Conservation (phyloP, 2,329 filamentous ascomycete species). For the Talaromyces sp. region DNA sequence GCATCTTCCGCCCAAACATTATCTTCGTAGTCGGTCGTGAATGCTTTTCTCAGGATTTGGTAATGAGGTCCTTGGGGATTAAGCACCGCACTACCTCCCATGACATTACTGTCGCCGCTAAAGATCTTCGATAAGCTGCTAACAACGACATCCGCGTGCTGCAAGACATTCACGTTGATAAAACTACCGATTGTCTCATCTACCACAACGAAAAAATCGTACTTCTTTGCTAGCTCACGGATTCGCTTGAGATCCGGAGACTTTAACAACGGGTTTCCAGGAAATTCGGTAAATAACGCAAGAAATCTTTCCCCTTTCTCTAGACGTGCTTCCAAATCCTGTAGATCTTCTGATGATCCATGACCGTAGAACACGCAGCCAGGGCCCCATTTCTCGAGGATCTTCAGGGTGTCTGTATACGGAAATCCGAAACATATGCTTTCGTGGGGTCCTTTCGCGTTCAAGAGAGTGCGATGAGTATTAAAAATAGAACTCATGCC, state of each 20-base stretch:
- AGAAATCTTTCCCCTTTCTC: conserved; percentile 70
- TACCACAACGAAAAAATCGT: conserved; percentile 84
- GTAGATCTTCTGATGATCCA: conserved; percentile 71
- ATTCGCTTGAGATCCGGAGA: conserved; percentile 84
- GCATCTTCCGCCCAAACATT: conserved; percentile 92
- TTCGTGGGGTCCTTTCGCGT: conserved; percentile 54
- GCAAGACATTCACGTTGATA: conserved; percentile 89
- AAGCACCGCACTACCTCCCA: conserved; percentile 74
- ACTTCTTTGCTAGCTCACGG: conserved; percentile 70
- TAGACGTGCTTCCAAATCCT: conserved; percentile 73
- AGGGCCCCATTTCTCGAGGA: conserved; percentile 88
- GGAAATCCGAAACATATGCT: conserved; percentile 96
- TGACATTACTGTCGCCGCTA: conserved; percentile 95
- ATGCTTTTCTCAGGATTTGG: conserved; percentile 60
- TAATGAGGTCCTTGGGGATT: conserved; percentile 71
- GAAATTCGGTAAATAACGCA: conserved; percentile 90
- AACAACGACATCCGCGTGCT: conserved; percentile 84
- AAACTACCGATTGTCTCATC: conserved; percentile 98
- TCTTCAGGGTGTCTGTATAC: conserved; percentile 94
- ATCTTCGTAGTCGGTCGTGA: conserved; percentile 70
- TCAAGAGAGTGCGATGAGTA: conserved; percentile 70
- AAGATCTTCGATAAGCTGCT: conserved; percentile 97
- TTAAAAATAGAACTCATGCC: conserved; percentile 97
- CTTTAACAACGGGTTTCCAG: conserved; percentile 81
- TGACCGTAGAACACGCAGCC: conserved; percentile 85